Percentiles rank a stretch among this genome's conserved stretches.
Conservation (phyloP, 805 yeast species). For the Suhomyces sp. region DNA sequence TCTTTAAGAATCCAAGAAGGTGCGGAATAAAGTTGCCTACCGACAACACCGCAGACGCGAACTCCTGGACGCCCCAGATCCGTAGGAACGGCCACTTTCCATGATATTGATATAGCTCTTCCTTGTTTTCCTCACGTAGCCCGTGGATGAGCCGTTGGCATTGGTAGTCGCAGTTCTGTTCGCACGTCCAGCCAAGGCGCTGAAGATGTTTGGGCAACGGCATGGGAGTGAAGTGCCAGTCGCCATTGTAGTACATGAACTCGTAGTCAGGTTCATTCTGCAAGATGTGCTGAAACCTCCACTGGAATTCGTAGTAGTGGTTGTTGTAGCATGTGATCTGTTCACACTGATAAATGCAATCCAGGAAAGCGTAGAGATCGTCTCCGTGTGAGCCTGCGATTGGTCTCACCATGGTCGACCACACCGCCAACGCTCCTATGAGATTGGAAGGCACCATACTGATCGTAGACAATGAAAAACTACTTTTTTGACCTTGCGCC, state of each 20-base stretch:
- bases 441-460: not conserved
- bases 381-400: constrained; percentile 54
- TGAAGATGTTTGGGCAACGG: constrained; percentile 43
- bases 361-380: constrained; percentile 51
- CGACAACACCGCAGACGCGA: constrained; percentile 79
- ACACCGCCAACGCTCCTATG: not conserved
- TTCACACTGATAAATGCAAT: constrained; percentile 53
- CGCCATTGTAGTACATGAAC: constrained; percentile 25
- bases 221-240: constrained; percentile 33
- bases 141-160: constrained; percentile 79
- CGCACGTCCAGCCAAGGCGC: constrained; percentile 40
- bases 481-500: not conserved
- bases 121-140: constrained; percentile 44
- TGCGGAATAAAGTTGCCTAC: constrained; percentile 37
- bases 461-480: not conserved
- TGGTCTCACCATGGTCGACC: constrained; percentile 3
- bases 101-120: constrained; percentile 77
- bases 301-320: constrained; percentile 25
- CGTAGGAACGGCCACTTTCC: constrained; percentile 97
- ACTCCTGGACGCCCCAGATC: constrained; percentile 77
- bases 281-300: constrained; percentile 19
- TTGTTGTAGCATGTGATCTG: constrained; percentile 32
- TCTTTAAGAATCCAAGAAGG: constrained; percentile 15
- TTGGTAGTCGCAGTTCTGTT: constrained; percentile 82
- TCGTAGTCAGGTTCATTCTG: constrained; percentile 14